phyloP scores from a whole-genome alignment of 2,329 filamentous ascomycete species.

The Diplocarpon mali region DNA sequence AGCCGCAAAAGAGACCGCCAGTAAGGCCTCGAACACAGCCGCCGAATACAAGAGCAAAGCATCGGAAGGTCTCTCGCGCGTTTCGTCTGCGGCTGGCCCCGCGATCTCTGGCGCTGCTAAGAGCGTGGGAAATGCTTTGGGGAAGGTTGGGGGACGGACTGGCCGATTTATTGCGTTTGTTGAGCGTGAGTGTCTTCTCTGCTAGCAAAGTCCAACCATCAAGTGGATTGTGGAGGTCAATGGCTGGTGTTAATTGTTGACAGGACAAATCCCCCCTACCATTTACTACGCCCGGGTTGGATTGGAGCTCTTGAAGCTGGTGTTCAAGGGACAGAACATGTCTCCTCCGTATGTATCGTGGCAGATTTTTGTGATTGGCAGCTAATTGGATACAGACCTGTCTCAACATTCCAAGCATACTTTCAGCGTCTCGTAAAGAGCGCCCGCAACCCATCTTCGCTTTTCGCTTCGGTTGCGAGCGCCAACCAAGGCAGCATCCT shows the following conservation, averaged over 20 bases:
- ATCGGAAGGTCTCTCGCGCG: constrained; percentile 70
- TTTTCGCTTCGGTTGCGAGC: constrained; percentile 35
- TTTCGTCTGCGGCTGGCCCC: constrained; percentile 68
- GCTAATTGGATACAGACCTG: constrained; percentile 40
- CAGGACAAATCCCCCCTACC: constrained; percentile 75
- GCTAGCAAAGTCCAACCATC: neutral
- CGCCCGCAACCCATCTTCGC: constrained; percentile 54
- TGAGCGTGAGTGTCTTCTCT: constrained; percentile 59
- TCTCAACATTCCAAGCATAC: constrained; percentile 77
- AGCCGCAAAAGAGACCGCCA: constrained; percentile 33
- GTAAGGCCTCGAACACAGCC: constrained; percentile 33
- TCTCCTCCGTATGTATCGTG: constrained; percentile 69
- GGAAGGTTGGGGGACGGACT: constrained; percentile 73
- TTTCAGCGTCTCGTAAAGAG: constrained; percentile 65
- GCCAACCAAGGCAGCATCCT: constrained; percentile 36
- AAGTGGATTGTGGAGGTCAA: constrained; percentile 6
- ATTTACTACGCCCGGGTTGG: constrained; percentile 88
- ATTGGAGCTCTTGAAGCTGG: constrained; percentile 76
- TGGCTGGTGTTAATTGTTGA: constrained; percentile 15
- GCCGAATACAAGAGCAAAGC: constrained; percentile 52
- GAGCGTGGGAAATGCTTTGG: constrained; percentile 53
- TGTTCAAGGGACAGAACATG: constrained; percentile 86
- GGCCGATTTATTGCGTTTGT: constrained; percentile 68
- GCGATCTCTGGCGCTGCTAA: constrained; percentile 64
- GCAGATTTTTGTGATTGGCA: neutral